Percentiles rank a stretch among this genome's conserved stretches.
phyloP scores from a whole-genome alignment of 495 filamentous ascomycete genomes.

The Aspergillus olivimuriae region DNA sequence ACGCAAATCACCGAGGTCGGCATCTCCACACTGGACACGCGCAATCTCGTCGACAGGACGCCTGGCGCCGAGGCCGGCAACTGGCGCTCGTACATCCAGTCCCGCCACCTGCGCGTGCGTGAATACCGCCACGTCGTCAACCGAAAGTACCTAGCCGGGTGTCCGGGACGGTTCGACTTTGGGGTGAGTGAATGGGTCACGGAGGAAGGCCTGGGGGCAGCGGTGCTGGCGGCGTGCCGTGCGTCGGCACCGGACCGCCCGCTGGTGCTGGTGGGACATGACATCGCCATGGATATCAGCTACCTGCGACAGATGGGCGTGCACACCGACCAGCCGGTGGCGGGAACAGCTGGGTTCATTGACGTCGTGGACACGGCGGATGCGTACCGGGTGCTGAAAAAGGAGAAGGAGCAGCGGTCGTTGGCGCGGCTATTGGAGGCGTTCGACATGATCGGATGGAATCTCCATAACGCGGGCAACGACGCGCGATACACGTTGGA shows the following conservation, averaged over 20 bases:
- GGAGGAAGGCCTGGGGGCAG: conserved; percentile 27
- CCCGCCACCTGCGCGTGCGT: conserved; percentile 67
- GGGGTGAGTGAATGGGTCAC: conserved; percentile 49
- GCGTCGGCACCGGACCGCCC: too few relatives aligned
- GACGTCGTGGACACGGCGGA: conserved; percentile 62
- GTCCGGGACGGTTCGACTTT: conserved; percentile 70
- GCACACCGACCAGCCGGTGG: conserved; percentile 8
- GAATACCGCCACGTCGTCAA: conserved; percentile 65
- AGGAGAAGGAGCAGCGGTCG: conserved; percentile 41
- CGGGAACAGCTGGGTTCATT: conserved; percentile 17
- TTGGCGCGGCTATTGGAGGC: conserved; percentile 56
- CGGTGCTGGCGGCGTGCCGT: conserved; percentile 45
- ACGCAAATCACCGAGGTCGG: conserved; percentile 76
- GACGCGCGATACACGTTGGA: conserved; percentile 82
- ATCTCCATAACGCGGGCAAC: conserved; percentile 92
- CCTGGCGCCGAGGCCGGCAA: conserved; percentile 54
- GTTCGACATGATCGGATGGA: conserved; percentile 53
- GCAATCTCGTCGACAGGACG: conserved; percentile 41
- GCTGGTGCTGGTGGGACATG: conserved; percentile 78
- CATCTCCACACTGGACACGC: conserved; percentile 73
- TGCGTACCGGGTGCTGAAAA: conserved; percentile 55
- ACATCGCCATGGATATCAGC: conserved; percentile 55
- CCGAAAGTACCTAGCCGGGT: conserved; percentile 56
- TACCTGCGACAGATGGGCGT: conserved; percentile 59
- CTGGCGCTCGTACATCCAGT: conserved; percentile 60